These are phyloP conservation scores for Mortierella sp. DNA, from an alignment of 371 early-diverging fungal genomes.

Conservation along the genomic window DNA sequence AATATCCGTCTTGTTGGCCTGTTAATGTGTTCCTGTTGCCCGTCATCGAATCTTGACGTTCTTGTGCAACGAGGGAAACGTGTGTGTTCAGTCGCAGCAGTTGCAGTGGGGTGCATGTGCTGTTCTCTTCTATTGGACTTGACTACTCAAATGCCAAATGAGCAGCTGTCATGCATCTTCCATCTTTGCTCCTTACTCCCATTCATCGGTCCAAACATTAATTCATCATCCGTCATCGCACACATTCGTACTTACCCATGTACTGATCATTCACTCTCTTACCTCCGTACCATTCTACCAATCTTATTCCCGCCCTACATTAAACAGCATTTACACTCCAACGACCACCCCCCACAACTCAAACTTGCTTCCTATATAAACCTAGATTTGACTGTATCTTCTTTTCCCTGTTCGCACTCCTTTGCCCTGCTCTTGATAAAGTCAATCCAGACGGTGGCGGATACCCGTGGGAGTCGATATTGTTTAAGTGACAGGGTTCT, in stretches of 20 bases:
- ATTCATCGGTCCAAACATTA: not conserved
- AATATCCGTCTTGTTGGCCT: too few species aligned
- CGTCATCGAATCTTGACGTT: too few species aligned
- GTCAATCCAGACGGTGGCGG: constrained; percentile 4
- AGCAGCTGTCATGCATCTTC: not conserved
- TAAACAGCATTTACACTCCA: not conserved
- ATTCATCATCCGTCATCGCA: not conserved
- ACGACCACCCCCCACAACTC: not conserved
- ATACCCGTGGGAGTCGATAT: constrained; percentile 14
- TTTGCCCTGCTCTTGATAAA: not conserved
- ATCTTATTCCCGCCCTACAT: not conserved
- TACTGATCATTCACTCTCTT: not conserved
- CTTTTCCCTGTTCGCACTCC: not conserved
- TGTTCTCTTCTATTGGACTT: not conserved
- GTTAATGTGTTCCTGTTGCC: too few species aligned
- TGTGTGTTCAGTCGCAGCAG: too few species aligned
- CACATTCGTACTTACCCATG: not conserved
- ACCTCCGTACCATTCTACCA: not conserved
- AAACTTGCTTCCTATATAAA: not conserved
- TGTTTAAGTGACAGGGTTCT: constrained; percentile 1
- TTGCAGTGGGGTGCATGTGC: too few species aligned
- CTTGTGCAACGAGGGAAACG: too few species aligned
- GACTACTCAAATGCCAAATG: not conserved
- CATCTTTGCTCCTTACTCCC: not conserved
- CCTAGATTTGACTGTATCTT: not conserved